phyloP scores from a whole-genome alignment of 225 moss, liverwort and hornwort species.

The Neckera pumila region DNA sequence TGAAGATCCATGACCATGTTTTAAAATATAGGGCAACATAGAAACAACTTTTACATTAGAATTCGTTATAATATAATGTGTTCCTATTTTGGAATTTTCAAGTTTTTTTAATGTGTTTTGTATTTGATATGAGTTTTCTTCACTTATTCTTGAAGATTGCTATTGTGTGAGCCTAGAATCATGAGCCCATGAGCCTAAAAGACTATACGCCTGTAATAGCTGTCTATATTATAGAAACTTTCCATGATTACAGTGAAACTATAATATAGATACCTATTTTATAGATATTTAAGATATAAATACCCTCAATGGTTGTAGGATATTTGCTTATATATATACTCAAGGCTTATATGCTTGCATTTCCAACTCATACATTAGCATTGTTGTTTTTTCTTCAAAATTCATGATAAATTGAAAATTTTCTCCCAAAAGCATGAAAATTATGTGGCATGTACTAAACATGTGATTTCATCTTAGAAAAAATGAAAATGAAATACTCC shows the following conservation, averaged over 20 bases:
- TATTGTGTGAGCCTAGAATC: too few relatives aligned
- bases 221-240: too few relatives aligned
- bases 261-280: too few relatives aligned
- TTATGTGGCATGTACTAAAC: fast-evolving
- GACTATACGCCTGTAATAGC: too few relatives aligned
- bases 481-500: neutral
- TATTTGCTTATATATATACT: too few relatives aligned
- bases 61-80: neutral
- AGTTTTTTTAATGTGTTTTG: fast-evolving
- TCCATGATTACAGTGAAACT: too few relatives aligned
- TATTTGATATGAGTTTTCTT: neutral
- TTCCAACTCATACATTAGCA: too few relatives aligned
- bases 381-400: neutral
- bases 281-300: too few relatives aligned
- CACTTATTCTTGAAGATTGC: too few relatives aligned
- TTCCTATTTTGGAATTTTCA: neutral
- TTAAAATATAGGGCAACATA: fast-evolving
- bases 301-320: too few relatives aligned
- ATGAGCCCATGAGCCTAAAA: too few relatives aligned
- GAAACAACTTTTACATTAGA: fast-evolving
- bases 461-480: neutral
- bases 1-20: neutral
- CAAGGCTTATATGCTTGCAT: too few relatives aligned
- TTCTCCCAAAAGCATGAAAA: fast-evolving
- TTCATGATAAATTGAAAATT: neutral